Evolutionary conservation across 345 rosid species (phyloP), one percentile per base, ranked within the genome.

Genomic region (Sapria himalayana): DNA sequence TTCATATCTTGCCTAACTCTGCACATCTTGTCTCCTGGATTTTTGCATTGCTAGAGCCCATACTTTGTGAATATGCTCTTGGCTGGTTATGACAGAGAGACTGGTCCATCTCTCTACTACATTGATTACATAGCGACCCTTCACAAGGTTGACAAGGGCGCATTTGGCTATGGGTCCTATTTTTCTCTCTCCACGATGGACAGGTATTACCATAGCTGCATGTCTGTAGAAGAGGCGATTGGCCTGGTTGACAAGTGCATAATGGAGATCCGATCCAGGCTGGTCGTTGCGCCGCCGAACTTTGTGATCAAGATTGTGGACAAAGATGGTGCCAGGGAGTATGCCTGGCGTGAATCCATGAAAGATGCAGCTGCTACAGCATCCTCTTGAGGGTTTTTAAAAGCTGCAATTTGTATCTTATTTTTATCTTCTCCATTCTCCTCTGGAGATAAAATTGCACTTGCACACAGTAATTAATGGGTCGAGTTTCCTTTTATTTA

Each of bases 111-210:
- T 22, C 81, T 89, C 6, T 89, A 79, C 73, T 89, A 82, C 63
- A 71, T 89, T 0, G 94, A 89, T 65, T 89, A 89, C 66, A 89
- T 89, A 43, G 89, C 97, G 31, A 76, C 85, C 22, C 79, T 81
- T 43, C 93, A 86, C 80, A 86, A 86, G 68, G 80, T 82, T 25
- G 98, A 89, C 2, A 89, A 73, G 76, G 98, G 81, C 16, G 84
- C 98, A 16, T 89, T 89, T 17, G 98, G 98, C 7, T 89, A 89
- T 2, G 98, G 95, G 0, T 79, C 98, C 20, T 89, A 74, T 50
- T 89, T 89, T 51, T 60, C 77, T 16, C 86, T 89, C 13, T 51
- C 98, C 20, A 74, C 77, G 71, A 79, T 89, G 98, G 98, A 89
- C 71, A 74, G 93, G 34, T 93, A 72, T 60, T 89, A 57, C 72